A percentile compares a stretch with the other conserved stretches of the same genome.
Conservation (phyloP, 805 yeast species). For the Lachancea quebecensis region DNA sequence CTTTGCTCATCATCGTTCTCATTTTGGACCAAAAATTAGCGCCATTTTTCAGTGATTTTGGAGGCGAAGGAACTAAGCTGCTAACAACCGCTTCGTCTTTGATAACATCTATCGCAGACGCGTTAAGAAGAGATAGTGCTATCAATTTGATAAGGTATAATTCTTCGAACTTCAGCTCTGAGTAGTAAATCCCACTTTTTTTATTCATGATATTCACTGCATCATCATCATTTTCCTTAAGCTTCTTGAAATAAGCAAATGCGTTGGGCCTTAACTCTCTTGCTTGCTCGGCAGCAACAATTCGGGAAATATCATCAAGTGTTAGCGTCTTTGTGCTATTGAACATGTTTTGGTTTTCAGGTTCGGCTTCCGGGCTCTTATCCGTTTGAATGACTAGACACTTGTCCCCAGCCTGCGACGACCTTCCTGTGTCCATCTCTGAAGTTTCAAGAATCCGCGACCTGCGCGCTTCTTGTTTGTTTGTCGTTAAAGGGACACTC, state of each 20-base stretch:
- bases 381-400: slow-evolving; percentile 28
- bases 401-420: slow-evolving; percentile 20
- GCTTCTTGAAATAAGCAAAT: slow-evolving; percentile 63
- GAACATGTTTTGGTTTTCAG: slow-evolving; percentile 43
- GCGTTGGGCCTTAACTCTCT: slow-evolving; percentile 90
- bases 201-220: slow-evolving; percentile 13
- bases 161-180: slow-evolving; percentile 37
- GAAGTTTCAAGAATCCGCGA: slow-evolving; percentile 57
- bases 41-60: slow-evolving; percentile 34
- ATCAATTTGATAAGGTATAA: slow-evolving; percentile 53
- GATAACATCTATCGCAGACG: slow-evolving; percentile 15
- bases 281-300: slow-evolving; percentile 95
- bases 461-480: slow-evolving; percentile 55
- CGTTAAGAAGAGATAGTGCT: slow-evolving; percentile 35
- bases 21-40: slow-evolving; percentile 27
- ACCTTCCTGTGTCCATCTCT: slow-evolving; percentile 22
- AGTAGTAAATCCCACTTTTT: slow-evolving; percentile 44
- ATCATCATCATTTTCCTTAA: slow-evolving; percentile 28
- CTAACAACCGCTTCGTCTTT: slow-evolving; percentile 9
- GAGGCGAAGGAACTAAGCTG: slow-evolving; percentile 53
- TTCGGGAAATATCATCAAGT: slow-evolving; percentile 92
- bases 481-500: slow-evolving; percentile 37
- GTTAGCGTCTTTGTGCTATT: slow-evolving; percentile 81
- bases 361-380: slow-evolving; percentile 35
- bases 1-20: slow-evolving; percentile 25